Evolutionary conservation across 1,284 basidiomycete genomes (phyloP).

Genomic region (Farysia itapuensis): DNA sequence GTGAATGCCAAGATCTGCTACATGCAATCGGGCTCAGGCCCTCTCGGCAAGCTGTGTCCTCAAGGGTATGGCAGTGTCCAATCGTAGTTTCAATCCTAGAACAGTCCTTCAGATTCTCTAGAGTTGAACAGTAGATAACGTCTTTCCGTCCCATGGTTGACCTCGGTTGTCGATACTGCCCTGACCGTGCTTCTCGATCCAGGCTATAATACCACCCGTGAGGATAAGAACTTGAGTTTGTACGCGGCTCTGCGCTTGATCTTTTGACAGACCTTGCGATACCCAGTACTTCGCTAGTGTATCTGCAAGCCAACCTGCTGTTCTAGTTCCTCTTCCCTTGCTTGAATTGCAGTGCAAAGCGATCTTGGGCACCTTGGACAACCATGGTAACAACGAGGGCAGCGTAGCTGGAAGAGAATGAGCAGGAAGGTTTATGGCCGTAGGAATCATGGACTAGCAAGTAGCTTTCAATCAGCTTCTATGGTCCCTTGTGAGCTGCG

Average conservation of each 20-base stretch:
- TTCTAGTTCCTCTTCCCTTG: conserved; percentile 45
- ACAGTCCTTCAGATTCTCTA: too few species aligned
- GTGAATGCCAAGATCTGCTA: conserved; percentile 74
- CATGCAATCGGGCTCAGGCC: conserved; percentile 70
- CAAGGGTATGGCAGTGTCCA: conserved; percentile 73
- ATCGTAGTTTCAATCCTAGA: too few species aligned
- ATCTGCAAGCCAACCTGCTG: conserved; percentile 56
- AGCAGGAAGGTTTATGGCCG: conserved; percentile 60
- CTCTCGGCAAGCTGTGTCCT: conserved; percentile 68
- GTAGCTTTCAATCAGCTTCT: too few species aligned
- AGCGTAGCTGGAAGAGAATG: conserved; percentile 59
- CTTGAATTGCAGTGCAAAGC: conserved; percentile 59
- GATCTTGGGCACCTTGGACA: conserved; percentile 49
- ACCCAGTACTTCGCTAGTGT: conserved; percentile 34
- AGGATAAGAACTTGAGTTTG: conserved; percentile 41
- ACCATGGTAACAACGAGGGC: conserved; percentile 43
- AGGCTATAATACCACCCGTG: conserved; percentile 51
- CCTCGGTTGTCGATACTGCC: conserved; percentile 22
- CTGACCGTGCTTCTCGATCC: conserved; percentile 34
- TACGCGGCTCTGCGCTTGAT: conserved; percentile 3
- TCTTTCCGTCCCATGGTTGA: conserved; percentile 27
- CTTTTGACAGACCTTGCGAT: conserved; percentile 2
- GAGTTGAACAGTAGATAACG: conserved; percentile 18
- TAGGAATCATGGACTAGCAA: conserved; percentile 49
- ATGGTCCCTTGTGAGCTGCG: too few species aligned